Evolutionary conservation across 768 basidiomycete genomes (phyloP), one percentile per base, ranked within the genome.

Genomic region (Boletus rubroflammeus): DNA sequence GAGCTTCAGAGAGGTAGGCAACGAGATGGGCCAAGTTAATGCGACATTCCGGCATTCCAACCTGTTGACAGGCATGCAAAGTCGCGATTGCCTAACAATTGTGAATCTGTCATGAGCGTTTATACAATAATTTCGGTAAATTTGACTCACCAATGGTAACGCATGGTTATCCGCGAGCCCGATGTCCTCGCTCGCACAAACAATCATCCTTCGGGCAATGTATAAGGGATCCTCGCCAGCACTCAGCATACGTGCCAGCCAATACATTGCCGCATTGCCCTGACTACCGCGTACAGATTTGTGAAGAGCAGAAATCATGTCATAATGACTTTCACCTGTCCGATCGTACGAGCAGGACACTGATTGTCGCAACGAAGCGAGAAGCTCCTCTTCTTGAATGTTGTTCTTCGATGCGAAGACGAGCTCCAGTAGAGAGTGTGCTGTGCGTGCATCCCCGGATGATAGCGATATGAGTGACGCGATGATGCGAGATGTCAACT

Each of bases 161-260:
- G 88, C 89, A n/a, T 83, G 78, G 38, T 76, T 78, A 68, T 93
- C 88, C 26, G 90, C 90, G 7, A 91, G 72, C 0, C 92, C 91
- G 38, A 94, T 81, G 64, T 94, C 92, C 68, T 94, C 92, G 58
- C 88, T 89, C 3, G 92, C 90, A 60, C 88, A 84, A 7, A 91
- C 87, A 5, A 88, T 76, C 75, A 90, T 80, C 50, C 89, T 76
- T 34, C 89, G 76, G 6, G 83, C 85, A 54, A 92, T 79, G 61
- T 81, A 93, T 44, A 90, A 61, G 4, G 91, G 88, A 68, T 93
- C 90, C 67, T 92, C 90, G 19, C 90, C 90, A 26, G 81, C 85
- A 34, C 75, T 79, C 32, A 92, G 74, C 90, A 92, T 92, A 47
- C 88, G 80, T 10, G 90, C 90, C 21, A 94, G 76, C 90, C 91